Conservation (phyloP, 495 filamentous ascomycete species). For the Aspergillus bertholletiae region DNA sequence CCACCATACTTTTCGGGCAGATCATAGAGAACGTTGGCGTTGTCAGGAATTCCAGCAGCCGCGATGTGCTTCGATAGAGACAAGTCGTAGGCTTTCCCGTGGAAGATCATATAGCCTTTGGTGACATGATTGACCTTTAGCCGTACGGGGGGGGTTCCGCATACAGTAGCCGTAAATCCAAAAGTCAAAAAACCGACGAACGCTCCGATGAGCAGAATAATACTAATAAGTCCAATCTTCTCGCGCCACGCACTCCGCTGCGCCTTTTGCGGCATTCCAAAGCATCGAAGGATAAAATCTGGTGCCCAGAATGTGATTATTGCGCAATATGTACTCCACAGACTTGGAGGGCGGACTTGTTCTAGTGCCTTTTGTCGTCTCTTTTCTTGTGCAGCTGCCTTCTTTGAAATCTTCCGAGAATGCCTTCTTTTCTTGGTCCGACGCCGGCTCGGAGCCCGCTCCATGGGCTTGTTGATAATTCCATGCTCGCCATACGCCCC, state of each 20-base stretch:
- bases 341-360: slow-evolving; percentile 70
- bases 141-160: slow-evolving; percentile 61
- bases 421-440: slow-evolving; percentile 48
- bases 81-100: slow-evolving; percentile 85
- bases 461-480: slow-evolving; percentile 47
- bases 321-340: slow-evolving; percentile 95
- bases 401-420: slow-evolving; percentile 47
- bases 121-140: slow-evolving; percentile 79
- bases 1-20: slow-evolving; percentile 76
- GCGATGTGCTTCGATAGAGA: slow-evolving; percentile 67
- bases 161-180: slow-evolving; percentile 89
- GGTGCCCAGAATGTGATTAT: slow-evolving; percentile 95
- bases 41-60: slow-evolving; percentile 68
- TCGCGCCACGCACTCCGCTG: slow-evolving; percentile 96
- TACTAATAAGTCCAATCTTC: slow-evolving; percentile 95
- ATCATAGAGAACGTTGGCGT: slow-evolving; percentile 79
- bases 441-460: slow-evolving; percentile 40
- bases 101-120: slow-evolving; percentile 88
- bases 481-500: slow-evolving; percentile 33
- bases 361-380: slow-evolving; percentile 62
- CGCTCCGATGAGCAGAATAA: slow-evolving; percentile 82
- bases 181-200: slow-evolving; percentile 97
- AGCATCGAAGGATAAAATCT: slow-evolving; percentile 76
- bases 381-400: slow-evolving; percentile 54
- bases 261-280: slow-evolving; percentile 81